Percentiles rank a stretch among this genome's conserved stretches.
Evolutionary conservation across 2,329 filamentous ascomycete genomes (phyloP).

Genomic region (Colletotrichum lupini): DNA sequence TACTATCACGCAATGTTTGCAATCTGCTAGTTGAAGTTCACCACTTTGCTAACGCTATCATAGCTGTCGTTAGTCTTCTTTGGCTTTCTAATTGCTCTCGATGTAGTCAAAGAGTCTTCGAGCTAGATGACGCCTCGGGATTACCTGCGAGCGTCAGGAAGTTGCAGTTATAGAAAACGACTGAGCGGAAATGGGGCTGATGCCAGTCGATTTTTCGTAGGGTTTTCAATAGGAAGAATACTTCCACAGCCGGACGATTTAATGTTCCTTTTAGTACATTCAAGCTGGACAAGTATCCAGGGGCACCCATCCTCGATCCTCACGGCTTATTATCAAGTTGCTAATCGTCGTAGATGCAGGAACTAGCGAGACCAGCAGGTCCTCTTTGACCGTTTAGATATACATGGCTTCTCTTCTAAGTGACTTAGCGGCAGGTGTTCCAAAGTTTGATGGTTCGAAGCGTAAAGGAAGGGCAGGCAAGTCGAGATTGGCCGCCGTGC

Average conservation of each 20-base stretch:
- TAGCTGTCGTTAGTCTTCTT: constrained; percentile 29
- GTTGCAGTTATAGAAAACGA: neutral
- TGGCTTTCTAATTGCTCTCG: constrained; percentile 33
- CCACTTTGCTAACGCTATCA: neutral
- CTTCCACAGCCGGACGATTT: neutral
- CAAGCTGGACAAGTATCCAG: neutral
- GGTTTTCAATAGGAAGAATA: neutral
- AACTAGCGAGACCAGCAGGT: neutral
- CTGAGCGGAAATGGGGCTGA: neutral
- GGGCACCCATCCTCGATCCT: neutral
- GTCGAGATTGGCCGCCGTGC: neutral
- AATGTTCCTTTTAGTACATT: neutral
- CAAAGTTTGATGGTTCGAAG: neutral
- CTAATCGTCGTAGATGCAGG: neutral
- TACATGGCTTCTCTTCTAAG: neutral
- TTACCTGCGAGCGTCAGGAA: neutral
- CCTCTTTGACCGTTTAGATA: neutral
- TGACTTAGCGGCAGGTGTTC: accelerated
- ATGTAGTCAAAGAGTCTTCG: constrained; percentile 31
- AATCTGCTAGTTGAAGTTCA: no score
- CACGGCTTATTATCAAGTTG: neutral
- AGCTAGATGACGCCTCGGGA: no score
- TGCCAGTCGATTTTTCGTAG: neutral
- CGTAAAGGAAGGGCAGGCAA: neutral
- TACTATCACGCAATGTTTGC: no score